phyloP scores from a whole-genome alignment of 1,284 basidiomycete species.

The Leccinum solheimii region DNA sequence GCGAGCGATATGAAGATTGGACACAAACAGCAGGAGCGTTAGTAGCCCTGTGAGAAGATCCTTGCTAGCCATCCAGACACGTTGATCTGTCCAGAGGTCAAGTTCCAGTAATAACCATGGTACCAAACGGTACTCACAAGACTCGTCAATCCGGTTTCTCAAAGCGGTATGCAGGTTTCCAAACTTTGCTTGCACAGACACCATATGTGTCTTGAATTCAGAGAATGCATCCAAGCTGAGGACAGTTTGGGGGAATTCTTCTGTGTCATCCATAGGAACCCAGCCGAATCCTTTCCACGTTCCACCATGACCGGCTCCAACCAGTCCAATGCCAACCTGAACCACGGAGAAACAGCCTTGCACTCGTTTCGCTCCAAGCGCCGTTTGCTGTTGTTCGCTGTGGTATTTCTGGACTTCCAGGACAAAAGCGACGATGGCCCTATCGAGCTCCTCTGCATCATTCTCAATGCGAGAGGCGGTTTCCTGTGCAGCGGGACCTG shows the following conservation, averaged over 20 bases:
- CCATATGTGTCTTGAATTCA: constrained; percentile 51
- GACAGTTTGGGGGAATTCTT: constrained; percentile 48
- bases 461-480: constrained; percentile 72
- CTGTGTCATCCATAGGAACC: constrained; percentile 53
- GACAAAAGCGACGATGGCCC: constrained; percentile 72
- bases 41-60: constrained; percentile 55
- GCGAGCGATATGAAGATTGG: constrained; percentile 72
- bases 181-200: constrained; percentile 51
- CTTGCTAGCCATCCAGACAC: constrained; percentile 41
- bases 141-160: constrained; percentile 37
- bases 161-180: constrained; percentile 41
- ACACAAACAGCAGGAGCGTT: constrained; percentile 55
- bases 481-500: constrained; percentile 58
- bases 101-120: constrained; percentile 7
- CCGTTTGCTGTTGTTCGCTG: constrained; percentile 38
- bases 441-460: constrained; percentile 77
- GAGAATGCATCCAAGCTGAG: constrained; percentile 53
- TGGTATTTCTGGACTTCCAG: constrained; percentile 66
- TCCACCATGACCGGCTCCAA: constrained; percentile 68
- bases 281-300: constrained; percentile 82
- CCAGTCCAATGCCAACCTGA: constrained; percentile 69
- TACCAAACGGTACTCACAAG: constrained; percentile 39
- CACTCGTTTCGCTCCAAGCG: constrained; percentile 52
- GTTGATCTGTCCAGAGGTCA: constrained; percentile 24
- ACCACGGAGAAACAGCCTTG: constrained; percentile 62